Percentiles rank a stretch among this genome's conserved stretches.
Evolutionary conservation across 106 monocot species (phyloP).

Genomic region (Acanthochlamys bracteata): DNA sequence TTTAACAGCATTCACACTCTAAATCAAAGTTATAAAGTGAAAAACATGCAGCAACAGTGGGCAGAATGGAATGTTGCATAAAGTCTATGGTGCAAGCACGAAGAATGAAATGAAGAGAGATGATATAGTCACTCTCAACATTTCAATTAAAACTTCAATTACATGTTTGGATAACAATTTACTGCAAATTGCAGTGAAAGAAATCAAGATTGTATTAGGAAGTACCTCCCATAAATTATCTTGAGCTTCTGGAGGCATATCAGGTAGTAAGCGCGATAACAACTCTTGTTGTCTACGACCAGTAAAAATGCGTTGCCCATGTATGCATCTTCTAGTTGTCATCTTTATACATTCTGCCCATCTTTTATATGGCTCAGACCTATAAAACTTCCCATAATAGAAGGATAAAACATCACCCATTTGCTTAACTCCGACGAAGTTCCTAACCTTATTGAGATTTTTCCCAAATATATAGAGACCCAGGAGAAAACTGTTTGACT

Average conservation of each 20-base stretch:
- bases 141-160: no score
- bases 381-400: constrained; percentile 87
- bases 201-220: not conserved
- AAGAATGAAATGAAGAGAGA: no score
- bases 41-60: no score
- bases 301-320: constrained; percentile 67
- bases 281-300: constrained; percentile 80
- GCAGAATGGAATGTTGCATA: no score
- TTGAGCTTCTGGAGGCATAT: constrained; percentile 26
- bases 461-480: constrained; percentile 88
- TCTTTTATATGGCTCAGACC: constrained; percentile 53
- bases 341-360: constrained; percentile 72
- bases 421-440: constrained; percentile 45
- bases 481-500: constrained; percentile 63
- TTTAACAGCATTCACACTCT: no score
- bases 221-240: constrained; percentile 6
- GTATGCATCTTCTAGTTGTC: constrained; percentile 47
- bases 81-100: no score
- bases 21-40: no score
- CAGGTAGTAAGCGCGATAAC: constrained; percentile 41
- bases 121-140: no score
- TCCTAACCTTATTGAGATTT: constrained; percentile 49
- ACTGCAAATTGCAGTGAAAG: no score
- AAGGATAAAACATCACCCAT: constrained; percentile 71
- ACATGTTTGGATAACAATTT: no score